Base-by-base conservation (phyloP, 2,329 filamentous ascomycete genomes). In the Aschersonia sp. region DNA sequence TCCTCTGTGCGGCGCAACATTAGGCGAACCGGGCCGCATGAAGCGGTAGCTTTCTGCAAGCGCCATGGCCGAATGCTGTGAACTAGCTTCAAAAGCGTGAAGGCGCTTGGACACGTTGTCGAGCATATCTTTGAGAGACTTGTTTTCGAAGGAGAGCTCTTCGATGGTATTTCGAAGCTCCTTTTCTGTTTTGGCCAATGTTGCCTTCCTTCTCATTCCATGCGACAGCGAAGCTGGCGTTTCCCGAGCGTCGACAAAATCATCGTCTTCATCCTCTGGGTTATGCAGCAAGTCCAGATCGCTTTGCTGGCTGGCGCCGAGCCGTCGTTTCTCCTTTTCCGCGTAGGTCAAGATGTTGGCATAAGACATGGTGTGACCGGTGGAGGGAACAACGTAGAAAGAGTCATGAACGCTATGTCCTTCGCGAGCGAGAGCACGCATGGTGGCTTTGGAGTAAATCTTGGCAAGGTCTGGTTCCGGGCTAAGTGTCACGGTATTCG, bases 381-480 rank as follows among this genome's bases (percentile, higher is more conserved):
- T 87, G 0, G 86, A 85, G 4, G 90, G 92, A 1, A 98, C 92
- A 1, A 97, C 85, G 61, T 96, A 97, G 68, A 98, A 98, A 7
- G 85, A 92, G 56, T 85, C 85, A 50, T 73, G 77, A 12, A 76
- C 69, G 12, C 74, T 73, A 31, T 81, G 74, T 0, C 78, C 79
- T 32, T 83, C 81, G 48, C 85, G 81, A 22, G 79, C 75, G 42
- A 95, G 74, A 1, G 89, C 87, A 46, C 83, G 78, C 47, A 97
- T 74, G 4, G 90, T 87, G 10, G 90, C 87, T 54, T 80, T 81
- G 41, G 88, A 95, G 62, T 94, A 94, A 32, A 94, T 78, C 51
- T 82, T 85, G 55, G 79, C 81, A 30, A 95, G 75, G 55, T 97
- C 88, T 0, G 87, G 85, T 14, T 86, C 81, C 63, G 39, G 68